Evolutionary conservation across 2,329 filamentous ascomycete species (phyloP).

Genomic region (Verticillium nonalfalfae): DNA sequence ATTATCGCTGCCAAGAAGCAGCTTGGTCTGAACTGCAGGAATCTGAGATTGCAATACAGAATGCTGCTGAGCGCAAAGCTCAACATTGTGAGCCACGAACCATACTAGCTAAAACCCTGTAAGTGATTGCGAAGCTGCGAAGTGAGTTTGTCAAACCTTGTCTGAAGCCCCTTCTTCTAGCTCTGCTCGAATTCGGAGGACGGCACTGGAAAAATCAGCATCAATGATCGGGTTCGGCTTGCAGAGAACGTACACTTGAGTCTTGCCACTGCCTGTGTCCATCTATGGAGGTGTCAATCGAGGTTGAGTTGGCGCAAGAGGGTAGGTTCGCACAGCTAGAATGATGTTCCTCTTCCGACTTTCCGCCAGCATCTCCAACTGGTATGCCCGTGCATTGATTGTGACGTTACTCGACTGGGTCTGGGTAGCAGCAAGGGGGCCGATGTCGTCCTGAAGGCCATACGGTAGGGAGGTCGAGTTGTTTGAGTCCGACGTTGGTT

Average conservation of each 20-base stretch:
- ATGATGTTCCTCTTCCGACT: conserved; percentile 66
- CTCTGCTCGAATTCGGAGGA: conserved; percentile 61
- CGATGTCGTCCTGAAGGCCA: neutral
- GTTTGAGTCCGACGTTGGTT: neutral
- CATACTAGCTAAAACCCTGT: conserved; percentile 48
- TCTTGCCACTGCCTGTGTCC: conserved; percentile 77
- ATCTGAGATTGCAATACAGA: conserved; percentile 54
- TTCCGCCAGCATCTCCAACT: conserved; percentile 68
- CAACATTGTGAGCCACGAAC: conserved; percentile 67
- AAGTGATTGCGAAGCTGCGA: conserved; percentile 2
- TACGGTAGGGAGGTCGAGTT: neutral
- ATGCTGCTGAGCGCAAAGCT: conserved; percentile 61
- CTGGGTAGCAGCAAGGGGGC: neutral
- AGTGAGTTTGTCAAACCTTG: conserved; percentile 34
- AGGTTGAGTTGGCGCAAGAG: neutral
- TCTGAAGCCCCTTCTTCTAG: conserved; percentile 44
- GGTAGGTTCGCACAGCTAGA: conserved; percentile 47
- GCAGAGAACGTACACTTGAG: conserved; percentile 55
- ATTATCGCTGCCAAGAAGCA: conserved; percentile 62
- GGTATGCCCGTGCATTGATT: conserved; percentile 55
- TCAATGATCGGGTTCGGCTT: neutral
- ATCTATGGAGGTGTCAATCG: conserved; percentile 42
- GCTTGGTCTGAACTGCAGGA: conserved; percentile 48
- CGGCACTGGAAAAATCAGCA: conserved; percentile 39
- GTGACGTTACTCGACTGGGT: neutral